Percentiles rank a stretch among this genome's conserved stretches.
phyloP scores from a whole-genome alignment of 345 rosid genomes.

The Pugionium dolabratum region DNA sequence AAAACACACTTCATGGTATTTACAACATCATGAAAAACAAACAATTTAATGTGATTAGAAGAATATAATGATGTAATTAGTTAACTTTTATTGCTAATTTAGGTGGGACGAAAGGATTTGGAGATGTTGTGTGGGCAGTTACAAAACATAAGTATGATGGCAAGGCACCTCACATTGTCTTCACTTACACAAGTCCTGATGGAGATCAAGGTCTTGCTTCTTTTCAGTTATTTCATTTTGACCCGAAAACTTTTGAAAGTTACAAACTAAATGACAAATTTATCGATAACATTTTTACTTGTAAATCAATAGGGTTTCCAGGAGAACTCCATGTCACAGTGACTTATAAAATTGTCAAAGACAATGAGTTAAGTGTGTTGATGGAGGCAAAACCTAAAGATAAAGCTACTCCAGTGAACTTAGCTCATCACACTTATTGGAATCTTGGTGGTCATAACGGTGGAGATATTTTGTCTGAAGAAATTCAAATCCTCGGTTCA shows the following conservation, averaged over 20 bases:
- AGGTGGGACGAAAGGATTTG: constrained; percentile 80
- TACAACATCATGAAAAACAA: constrained; percentile 6
- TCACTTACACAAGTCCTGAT: constrained; percentile 64
- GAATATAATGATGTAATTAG: neutral
- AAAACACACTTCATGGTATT: constrained; percentile 83
- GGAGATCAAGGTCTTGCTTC: constrained; percentile 68
- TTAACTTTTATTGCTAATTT: neutral
- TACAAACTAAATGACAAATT: neutral
- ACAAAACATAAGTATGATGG: constrained; percentile 46
- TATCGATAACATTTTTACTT: neutral
- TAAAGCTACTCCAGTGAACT: constrained; percentile 79
- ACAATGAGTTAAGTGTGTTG: constrained; percentile 48
- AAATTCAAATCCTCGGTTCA: constrained; percentile 68
- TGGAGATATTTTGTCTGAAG: constrained; percentile 67
- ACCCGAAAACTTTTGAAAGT: constrained; percentile 3
- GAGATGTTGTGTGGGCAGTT: constrained; percentile 78
- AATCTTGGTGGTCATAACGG: constrained; percentile 82
- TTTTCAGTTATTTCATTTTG: neutral
- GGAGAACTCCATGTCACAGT: constrained; percentile 58
- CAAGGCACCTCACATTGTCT: constrained; percentile 53
- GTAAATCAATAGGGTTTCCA: constrained; percentile 68
- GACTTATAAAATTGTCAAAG: constrained; percentile 46
- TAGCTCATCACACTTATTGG: constrained; percentile 87
- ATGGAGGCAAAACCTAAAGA: constrained; percentile 76
- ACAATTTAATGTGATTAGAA: neutral